These are phyloP conservation scores for Meyerozyma sp. DNA, from an alignment of 1,139 yeast genomes.

Conservation along the genomic window DNA sequence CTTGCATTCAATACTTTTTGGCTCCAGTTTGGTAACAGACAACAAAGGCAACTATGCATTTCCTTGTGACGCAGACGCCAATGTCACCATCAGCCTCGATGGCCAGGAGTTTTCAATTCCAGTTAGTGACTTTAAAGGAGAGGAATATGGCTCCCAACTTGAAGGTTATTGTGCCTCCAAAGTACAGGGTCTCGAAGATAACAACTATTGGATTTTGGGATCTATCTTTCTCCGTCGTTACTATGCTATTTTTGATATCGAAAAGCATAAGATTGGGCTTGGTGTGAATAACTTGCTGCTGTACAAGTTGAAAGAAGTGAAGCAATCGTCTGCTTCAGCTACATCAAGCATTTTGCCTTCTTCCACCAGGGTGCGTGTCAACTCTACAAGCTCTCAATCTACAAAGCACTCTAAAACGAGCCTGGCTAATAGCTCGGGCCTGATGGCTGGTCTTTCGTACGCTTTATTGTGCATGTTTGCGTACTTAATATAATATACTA, in stretches of 20 bases:
- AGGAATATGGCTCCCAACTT: conserved; percentile 33
- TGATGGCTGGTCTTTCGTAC: conserved; percentile 1
- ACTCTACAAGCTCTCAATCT: background rate
- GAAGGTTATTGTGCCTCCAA: conserved; percentile 60
- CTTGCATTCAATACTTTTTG: conserved; percentile 42
- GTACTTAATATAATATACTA: conserved; percentile 15
- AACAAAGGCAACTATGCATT: conserved; percentile 55
- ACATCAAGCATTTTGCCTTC: background rate
- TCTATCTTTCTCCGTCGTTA: conserved; percentile 54
- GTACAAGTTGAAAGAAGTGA: conserved; percentile 3
- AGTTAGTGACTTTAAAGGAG: conserved; percentile 44
- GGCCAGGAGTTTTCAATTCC: conserved; percentile 41
- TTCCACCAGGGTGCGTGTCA: too few relatives aligned
- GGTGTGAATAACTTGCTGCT: conserved; percentile 22
- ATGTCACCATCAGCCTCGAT: conserved; percentile 35
- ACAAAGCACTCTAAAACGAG: background rate
- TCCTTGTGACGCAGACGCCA: conserved; percentile 40
- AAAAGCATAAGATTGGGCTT: conserved; percentile 45
- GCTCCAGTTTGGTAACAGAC: conserved; percentile 46
- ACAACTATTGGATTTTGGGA: conserved; percentile 48
- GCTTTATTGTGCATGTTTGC: background rate
- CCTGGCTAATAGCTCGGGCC: conserved; percentile 1
- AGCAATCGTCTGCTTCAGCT: background rate
- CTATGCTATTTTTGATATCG: conserved; percentile 57
- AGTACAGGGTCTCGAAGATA: conserved; percentile 47